Conservation (phyloP, 352 stramenopile species). For the Phytophthora uliginosa region DNA sequence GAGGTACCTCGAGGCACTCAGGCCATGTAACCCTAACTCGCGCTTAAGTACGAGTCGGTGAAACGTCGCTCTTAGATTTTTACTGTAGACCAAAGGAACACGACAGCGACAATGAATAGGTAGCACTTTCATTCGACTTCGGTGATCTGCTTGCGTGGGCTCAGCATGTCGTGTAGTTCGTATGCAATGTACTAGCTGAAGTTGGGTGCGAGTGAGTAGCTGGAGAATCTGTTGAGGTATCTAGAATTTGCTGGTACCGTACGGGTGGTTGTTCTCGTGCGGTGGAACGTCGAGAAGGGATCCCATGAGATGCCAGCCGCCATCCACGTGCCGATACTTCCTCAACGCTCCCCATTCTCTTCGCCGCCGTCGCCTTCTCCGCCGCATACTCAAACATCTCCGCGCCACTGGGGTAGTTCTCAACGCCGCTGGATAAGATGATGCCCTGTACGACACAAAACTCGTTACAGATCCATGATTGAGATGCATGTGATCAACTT, state of each 20-base stretch:
- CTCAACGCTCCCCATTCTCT: slow-evolving; percentile 92
- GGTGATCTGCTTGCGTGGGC: no score
- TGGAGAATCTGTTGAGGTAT: not conserved
- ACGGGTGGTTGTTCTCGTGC: slow-evolving; percentile 83
- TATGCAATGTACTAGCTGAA: no score
- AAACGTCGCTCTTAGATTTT: no score
- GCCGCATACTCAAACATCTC: slow-evolving; percentile 85
- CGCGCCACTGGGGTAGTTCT: slow-evolving; percentile 91
- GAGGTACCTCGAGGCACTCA: no score
- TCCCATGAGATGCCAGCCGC: slow-evolving; percentile 76
- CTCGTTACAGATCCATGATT: not conserved
- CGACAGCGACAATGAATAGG: no score
- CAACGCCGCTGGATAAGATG: slow-evolving; percentile 70
- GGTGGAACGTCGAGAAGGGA: slow-evolving; percentile 83
- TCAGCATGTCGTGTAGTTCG: no score
- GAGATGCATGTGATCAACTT: not conserved
- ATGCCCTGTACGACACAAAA: slow-evolving; percentile 42
- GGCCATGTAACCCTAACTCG: no score
- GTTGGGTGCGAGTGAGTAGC: no score
- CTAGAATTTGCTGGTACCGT: slow-evolving; percentile 81
- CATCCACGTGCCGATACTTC: slow-evolving; percentile 94
- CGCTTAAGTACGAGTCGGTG: no score
- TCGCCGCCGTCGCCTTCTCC: slow-evolving; percentile 75
- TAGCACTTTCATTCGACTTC: no score
- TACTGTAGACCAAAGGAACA: no score